Percentiles rank a stretch among this genome's conserved stretches.
Evolutionary conservation across 352 stramenopile genomes (phyloP).

Genomic region (Blastocystis sp.): DNA sequence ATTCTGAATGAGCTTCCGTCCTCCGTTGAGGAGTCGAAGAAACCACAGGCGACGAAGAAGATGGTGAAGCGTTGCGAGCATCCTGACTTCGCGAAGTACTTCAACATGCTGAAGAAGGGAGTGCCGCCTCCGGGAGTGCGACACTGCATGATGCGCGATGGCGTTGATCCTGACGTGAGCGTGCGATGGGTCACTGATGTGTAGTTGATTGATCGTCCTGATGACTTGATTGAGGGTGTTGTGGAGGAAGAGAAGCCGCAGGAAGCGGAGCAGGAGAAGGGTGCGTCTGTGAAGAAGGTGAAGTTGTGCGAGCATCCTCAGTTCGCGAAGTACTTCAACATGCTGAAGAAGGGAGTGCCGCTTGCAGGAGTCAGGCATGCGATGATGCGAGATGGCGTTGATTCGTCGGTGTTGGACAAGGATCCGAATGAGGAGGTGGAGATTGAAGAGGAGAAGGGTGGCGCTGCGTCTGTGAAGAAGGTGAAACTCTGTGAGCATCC

Average conservation of each 20-base stretch:
- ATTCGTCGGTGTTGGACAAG: slow-evolving; percentile 27
- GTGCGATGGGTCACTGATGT: neutral
- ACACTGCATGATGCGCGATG: slow-evolving; percentile 31
- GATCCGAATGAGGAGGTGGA: slow-evolving; percentile 66
- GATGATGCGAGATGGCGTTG: slow-evolving; percentile 47
- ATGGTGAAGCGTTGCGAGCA: slow-evolving; percentile 52
- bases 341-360: slow-evolving; percentile 67
- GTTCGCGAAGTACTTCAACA: slow-evolving; percentile 69
- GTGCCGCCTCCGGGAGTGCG: neutral
- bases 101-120: slow-evolving; percentile 63
- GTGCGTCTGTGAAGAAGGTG: neutral
- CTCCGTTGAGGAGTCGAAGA: neutral
- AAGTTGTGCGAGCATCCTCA: slow-evolving; percentile 56
- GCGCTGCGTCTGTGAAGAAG: neutral
- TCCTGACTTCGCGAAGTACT: slow-evolving; percentile 55
- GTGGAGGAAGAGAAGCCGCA: neutral
- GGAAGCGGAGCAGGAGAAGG: neutral
- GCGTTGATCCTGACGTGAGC: neutral
- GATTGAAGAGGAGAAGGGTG: neutral
- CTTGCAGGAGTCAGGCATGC: neutral
- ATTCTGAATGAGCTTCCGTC: slow-evolving; percentile 6
- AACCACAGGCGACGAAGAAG: neutral
- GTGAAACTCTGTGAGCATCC: slow-evolving; percentile 32
- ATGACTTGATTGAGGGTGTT: slow-evolving; percentile 44
- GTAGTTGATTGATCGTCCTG: slow-evolving; percentile 13